phyloP scores from a whole-genome alignment of 441 rosid genomes.

The Theobroma grandiflorum region DNA sequence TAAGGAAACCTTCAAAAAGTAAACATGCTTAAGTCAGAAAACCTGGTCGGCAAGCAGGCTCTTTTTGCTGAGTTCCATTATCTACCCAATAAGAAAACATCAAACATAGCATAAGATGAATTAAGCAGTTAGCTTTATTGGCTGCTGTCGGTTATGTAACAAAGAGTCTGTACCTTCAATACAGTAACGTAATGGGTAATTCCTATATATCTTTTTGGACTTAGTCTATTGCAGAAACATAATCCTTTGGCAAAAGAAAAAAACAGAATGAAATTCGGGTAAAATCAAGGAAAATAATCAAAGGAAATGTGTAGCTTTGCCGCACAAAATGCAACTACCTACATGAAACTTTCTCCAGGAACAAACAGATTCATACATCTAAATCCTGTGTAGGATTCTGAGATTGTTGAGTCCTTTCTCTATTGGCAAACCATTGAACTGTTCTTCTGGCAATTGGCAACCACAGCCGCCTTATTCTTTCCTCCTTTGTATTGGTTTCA shows the following conservation, averaged over 20 bases:
- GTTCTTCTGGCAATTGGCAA: slow-evolving; percentile 83
- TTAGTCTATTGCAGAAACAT: background rate
- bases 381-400: slow-evolving; percentile 43
- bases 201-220: background rate
- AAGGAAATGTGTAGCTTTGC: background rate
- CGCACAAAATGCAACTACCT: slow-evolving; percentile 8
- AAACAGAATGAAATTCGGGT: background rate
- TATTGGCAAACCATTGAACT: slow-evolving; percentile 78
- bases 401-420: slow-evolving; percentile 57
- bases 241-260: background rate
- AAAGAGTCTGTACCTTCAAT: background rate
- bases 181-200: background rate
- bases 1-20: background rate
- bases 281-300: slow-evolving; percentile 3
- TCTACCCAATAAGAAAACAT: background rate
- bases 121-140: background rate
- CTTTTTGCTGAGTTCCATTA: slow-evolving; percentile 9
- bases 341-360: background rate
- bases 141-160: background rate
- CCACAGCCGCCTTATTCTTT: slow-evolving; percentile 73
- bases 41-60: slow-evolving; percentile 34
- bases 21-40: slow-evolving; percentile 28
- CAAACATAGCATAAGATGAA: background rate
- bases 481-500: slow-evolving; percentile 47
- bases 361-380: slow-evolving; percentile 23